These are phyloP conservation scores for Catenaria anguillulae DNA, from an alignment of 371 early-diverging fungal species.

Conservation along the genomic window DNA sequence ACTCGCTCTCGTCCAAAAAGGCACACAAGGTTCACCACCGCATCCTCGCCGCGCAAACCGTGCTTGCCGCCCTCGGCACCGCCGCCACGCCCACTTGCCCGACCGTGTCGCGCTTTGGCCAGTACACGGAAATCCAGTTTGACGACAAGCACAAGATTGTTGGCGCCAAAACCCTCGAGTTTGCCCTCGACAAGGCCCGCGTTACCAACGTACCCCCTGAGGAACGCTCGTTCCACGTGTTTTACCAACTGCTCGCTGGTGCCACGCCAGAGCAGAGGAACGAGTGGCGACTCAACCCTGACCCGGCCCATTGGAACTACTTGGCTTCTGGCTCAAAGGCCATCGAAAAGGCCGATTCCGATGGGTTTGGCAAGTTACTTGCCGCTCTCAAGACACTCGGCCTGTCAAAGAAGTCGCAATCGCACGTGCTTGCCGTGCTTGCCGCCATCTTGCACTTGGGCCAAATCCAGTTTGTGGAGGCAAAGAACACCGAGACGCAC, in stretches of 20 bases:
- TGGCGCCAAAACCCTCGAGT: constrained; percentile 34
- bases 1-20: constrained; percentile 10
- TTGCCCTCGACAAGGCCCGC: constrained; percentile 45
- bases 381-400: constrained; percentile 61
- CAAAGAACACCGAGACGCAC: constrained; percentile 33
- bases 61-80: constrained; percentile 44
- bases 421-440: constrained; percentile 67
- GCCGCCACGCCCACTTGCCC: constrained; percentile 40
- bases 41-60: constrained; percentile 12
- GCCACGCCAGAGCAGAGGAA: constrained; percentile 20
- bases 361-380: not conserved
- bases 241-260: constrained; percentile 35
- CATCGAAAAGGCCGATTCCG: not conserved
- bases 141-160: constrained; percentile 25
- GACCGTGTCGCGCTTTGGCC: constrained; percentile 49
- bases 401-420: constrained; percentile 58
- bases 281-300: constrained; percentile 14
- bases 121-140: constrained; percentile 39
- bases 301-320: constrained; percentile 13
- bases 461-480: constrained; percentile 67
- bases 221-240: constrained; percentile 46
- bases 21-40: constrained; percentile 14
- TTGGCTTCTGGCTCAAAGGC: constrained; percentile 9
- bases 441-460: constrained; percentile 82
- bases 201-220: constrained; percentile 23